These are phyloP conservation scores for Potentilla sterilis DNA, from an alignment of 306 rosid species.

Conservation along the genomic window DNA sequence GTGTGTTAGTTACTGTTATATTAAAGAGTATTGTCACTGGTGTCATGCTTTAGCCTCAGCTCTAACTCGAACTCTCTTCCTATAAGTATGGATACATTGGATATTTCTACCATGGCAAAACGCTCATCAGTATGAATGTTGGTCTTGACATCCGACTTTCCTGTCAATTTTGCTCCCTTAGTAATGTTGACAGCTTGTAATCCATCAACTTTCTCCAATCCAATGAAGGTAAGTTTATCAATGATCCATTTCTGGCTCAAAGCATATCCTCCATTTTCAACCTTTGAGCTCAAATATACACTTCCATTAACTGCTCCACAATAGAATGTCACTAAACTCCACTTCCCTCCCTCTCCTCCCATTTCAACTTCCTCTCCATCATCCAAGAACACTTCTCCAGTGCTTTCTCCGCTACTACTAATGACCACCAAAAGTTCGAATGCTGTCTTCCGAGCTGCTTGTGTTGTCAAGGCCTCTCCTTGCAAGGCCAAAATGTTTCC, in stretches of 20 bases:
- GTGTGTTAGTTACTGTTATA: background rate
- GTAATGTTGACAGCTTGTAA: conserved; percentile 23
- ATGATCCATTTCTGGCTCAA: conserved; percentile 55
- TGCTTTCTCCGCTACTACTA: conserved; percentile 32
- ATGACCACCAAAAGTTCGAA: conserved; percentile 62
- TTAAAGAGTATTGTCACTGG: background rate
- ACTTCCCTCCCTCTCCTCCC: conserved; percentile 45
- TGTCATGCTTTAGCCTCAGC: conserved; percentile 6
- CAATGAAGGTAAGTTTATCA: conserved; percentile 54
- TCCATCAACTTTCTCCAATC: conserved; percentile 42
- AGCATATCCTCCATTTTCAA: conserved; percentile 59
- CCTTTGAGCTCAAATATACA: conserved; percentile 43
- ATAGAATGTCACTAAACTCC: conserved; percentile 60
- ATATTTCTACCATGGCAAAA: conserved; percentile 40
- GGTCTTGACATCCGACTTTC: conserved; percentile 26
- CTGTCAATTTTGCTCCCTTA: conserved; percentile 27
- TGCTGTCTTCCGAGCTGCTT: conserved; percentile 49
- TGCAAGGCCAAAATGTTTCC: conserved; percentile 76
- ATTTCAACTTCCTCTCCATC: conserved; percentile 63
- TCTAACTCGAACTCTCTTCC: conserved; percentile 61
- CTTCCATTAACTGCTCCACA: conserved; percentile 19
- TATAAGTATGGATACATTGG: conserved; percentile 50
- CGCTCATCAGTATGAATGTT: conserved; percentile 26
- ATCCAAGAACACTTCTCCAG: conserved; percentile 77
- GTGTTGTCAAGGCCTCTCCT: conserved; percentile 61